Base-by-base conservation (phyloP, 345 rosid species). In the Chamaenerion angustifolium region DNA sequence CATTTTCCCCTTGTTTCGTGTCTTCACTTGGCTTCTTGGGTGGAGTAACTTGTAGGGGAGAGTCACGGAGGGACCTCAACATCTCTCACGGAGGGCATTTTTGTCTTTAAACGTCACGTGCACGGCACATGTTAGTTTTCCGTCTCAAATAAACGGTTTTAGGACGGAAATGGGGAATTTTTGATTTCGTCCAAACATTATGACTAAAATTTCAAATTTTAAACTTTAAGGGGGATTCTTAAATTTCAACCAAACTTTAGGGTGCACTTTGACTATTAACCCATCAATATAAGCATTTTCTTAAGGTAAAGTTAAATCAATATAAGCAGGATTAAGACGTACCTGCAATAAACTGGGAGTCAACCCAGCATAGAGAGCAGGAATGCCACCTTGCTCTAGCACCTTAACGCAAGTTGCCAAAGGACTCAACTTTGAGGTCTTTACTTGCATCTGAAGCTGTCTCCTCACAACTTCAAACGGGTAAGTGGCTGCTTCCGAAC, bases 401-500 rank as follows among this genome's bases (percentile, higher is more conserved):
- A 90, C 71, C 68, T 63, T 85, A 25, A 73, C 45, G 9, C 83
- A 83, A 55, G 84, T 86, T 12, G 84, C 83, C 62, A 83, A 40
- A 51, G 88, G 65, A 65, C 68, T 58, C 62, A 86, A 73, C 70
- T 74, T 77, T 19, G 77, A 69, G 8, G 75, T 68, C 46, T 68
- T 73, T n/a, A 53, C 71, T 68, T 90, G 95, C 88, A 90, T 73
- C 64, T 90, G 98, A 62, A 90, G 94, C 40, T 79, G 90, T 57
- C 98, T 75, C 70, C 95, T 80, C 54, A 86, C 94, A 45, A 83
- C 94, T 76, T 86, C 98, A 54, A 86, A 86, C 8, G 95, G 98
- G 68, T 90, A 90, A 1, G 98, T 90, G 14, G 88, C 79, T 56
- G 84, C 95, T 74, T 90, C 98, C 42, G 95, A 75, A 63, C 94